Evolutionary conservation across 345 rosid genomes (phyloP), one percentile per base, ranked within the genome.

Genomic region (Geranium rotundifolium): DNA sequence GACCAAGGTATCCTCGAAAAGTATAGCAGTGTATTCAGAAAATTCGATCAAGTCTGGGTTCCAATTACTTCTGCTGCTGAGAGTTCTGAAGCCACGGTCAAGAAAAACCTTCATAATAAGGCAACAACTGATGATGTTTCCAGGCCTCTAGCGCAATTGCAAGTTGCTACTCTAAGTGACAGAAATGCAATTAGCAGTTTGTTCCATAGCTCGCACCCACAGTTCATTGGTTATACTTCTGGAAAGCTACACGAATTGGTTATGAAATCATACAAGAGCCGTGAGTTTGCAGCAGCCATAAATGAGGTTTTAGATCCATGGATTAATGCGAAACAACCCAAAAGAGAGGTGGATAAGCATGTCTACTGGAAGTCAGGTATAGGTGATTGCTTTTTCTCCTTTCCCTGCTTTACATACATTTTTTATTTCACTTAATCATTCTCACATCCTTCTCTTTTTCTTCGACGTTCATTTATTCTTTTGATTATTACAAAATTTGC

Each of bases 271-370:
- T 95, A 79, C 74, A 88, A 88, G 78, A 87, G 86, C 71, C 78
- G 99, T 63, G 99, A 90, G 71, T 90, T 95, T 78, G 87, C 99
- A 73, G 92, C 95, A 31, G 96, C 95, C 62, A 82, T 88, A 74
- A 95, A 90, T 70, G 99, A 95, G 80, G 96, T 89, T 67, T 73
- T 95, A 72, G 99, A 95, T 78, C 90, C 97, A 15, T 95, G 99
- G 99, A 84, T 95, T 74, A 80, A 71, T 76, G 86, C 85, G 29
- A 88, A 86, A 78, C 99, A 86, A 82, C 95, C 99, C 58, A 88
- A 82, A 85, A 93, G 83, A 71, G 97, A 90, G 65, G 74, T 65
- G 18, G 99, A 90, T 62, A 85, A 85, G 77, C 90, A 69, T 63
- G 72, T 80, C n/a, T 86, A 84, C 78, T 77, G 86, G 63, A 90